phyloP scores from a whole-genome alignment of 805 yeast species.

The Priceomyces medius region DNA sequence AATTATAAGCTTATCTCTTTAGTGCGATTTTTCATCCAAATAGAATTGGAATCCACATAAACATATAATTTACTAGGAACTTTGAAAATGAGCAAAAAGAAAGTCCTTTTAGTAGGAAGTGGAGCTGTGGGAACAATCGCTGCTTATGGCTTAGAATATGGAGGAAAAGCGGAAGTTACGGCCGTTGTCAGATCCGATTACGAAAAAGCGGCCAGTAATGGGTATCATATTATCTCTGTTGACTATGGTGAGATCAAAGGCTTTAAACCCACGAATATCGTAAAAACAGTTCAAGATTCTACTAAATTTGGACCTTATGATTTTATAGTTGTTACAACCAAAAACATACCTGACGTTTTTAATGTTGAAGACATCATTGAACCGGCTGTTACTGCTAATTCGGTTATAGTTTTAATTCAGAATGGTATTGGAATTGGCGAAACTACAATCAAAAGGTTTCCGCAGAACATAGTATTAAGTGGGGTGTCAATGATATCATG shows the following conservation, averaged over 20 bases:
- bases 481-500: slow-evolving; percentile 29
- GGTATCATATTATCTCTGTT: slow-evolving; percentile 23
- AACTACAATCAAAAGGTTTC: slow-evolving; percentile 20
- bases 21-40: neutral
- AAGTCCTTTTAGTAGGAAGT: slow-evolving; percentile 63
- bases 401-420: slow-evolving; percentile 26
- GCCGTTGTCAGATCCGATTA: slow-evolving; percentile 29
- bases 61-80: no score
- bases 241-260: slow-evolving; percentile 24
- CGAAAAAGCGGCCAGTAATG: slow-evolving; percentile 18
- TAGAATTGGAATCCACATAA: no score
- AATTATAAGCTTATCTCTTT: neutral
- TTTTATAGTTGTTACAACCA: slow-evolving; percentile 32
- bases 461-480: slow-evolving; percentile 24
- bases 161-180: slow-evolving; percentile 38
- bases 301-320: slow-evolving; percentile 28
- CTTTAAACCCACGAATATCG: slow-evolving; percentile 26
- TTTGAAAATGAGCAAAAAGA: slow-evolving; percentile 10
- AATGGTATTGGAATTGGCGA: slow-evolving; percentile 29
- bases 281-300: slow-evolving; percentile 28
- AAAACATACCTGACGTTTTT: slow-evolving; percentile 22
- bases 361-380: slow-evolving; percentile 35
- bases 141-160: slow-evolving; percentile 53
- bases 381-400: slow-evolving; percentile 20
- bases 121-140: slow-evolving; percentile 82